Percentiles rank a stretch among this genome's conserved stretches.
Conservation (phyloP, 331 rosid species). For the Erythrophleum ivorense region DNA sequence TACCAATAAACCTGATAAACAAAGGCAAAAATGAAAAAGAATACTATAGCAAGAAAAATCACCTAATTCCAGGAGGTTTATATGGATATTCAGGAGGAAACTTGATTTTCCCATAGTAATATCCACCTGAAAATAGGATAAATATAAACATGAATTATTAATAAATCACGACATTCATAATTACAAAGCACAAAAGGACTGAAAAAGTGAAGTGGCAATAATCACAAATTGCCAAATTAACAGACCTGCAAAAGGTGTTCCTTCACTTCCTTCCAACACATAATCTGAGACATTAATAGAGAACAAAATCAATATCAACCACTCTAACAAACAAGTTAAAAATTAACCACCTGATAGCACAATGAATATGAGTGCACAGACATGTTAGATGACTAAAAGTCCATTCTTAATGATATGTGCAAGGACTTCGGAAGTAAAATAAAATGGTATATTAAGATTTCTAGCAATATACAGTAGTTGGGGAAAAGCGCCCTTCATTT, state of each 20-base stretch:
- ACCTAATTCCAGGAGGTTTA: slow-evolving; percentile 99
- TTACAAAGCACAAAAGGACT: slow-evolving; percentile 19
- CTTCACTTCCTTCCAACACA: slow-evolving; percentile 97
- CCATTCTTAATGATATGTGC: neutral
- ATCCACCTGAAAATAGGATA: slow-evolving; percentile 68
- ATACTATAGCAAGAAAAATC: slow-evolving; percentile 31
- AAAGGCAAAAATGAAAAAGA: slow-evolving; percentile 16
- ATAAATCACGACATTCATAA: slow-evolving; percentile 25
- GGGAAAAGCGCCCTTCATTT: neutral
- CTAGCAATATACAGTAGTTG: neutral
- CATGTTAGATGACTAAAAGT: neutral
- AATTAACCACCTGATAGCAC: slow-evolving; percentile 31
- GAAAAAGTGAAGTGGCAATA: slow-evolving; percentile 18
- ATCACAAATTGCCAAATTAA: slow-evolving; percentile 34
- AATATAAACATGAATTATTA: slow-evolving; percentile 6
- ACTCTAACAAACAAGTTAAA: slow-evolving; percentile 33
- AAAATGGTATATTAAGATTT: neutral
- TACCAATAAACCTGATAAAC: slow-evolving; percentile 2
- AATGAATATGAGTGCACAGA: neutral
- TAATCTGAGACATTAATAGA: slow-evolving; percentile 66
- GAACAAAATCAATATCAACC: slow-evolving; percentile 39
- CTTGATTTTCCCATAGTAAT: slow-evolving; percentile 91
- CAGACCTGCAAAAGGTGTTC: slow-evolving; percentile 94
- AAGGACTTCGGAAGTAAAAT: neutral
- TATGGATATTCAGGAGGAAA: slow-evolving; percentile 94